Evolutionary conservation across 352 stramenopile species (phyloP), one percentile per base, ranked within the genome.

Genomic region (Pythium sp.): DNA sequence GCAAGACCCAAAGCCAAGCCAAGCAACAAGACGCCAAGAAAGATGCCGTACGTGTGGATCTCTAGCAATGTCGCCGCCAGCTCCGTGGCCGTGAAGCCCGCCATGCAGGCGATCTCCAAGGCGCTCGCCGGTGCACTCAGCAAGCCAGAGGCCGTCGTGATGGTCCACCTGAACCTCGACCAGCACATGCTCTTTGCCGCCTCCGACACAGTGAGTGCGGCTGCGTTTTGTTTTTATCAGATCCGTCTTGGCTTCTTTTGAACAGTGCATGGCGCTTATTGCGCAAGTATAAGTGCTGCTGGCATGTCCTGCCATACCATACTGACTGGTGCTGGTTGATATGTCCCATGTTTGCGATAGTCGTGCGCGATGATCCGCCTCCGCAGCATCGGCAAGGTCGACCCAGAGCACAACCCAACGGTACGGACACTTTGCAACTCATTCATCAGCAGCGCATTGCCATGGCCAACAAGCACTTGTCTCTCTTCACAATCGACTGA

Each of bases 291-390:
- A 51, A 2, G 6, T 12, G 43, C 43, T 24, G 5, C 8, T 20
- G 18, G 6, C 6, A 24, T 7, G 43, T 7, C 11, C 43, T 51
- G 6, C 5, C 9, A 18, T 41, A 2, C 11, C 7, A 0, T 41
- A 41, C 34, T 41, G 9, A 14, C 34, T 41, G 4, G 34, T 41
- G 15, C 34, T 49, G 15, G 6, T 47, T 14, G 41, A 47, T 68
- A n/a, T 34, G 57, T 41, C 5, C 67, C 36, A 22, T 62, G 64
- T 14, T 30, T 60, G 36, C 36, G 11, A 55, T 51, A 89, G 81
- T 77, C 79, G 18, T 89, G 81, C 54, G 81, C 81, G 28, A 84
- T 89, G 73, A 84, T 89, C 38, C 69, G 68, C 0, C 65, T 89
- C 4, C 69, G 66, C 32, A 89, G 77, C 73, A 86, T 88, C 22